phyloP scores from a whole-genome alignment of 2,329 filamentous ascomycete species.

The Alternaria brassicae region DNA sequence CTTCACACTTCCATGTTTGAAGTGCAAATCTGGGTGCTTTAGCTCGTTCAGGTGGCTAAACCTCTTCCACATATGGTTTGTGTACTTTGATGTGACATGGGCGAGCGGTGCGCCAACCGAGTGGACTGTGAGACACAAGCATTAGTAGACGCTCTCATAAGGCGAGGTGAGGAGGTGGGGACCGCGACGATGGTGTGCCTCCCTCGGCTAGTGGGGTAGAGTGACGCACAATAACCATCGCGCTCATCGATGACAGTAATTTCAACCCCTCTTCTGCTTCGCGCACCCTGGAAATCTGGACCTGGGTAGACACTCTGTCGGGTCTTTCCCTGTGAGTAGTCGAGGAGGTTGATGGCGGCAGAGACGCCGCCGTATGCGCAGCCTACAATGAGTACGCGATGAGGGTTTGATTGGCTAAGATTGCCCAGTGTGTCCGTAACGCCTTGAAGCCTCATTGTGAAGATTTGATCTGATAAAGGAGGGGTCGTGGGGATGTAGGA shows the following conservation, averaged over 20 bases:
- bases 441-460: conserved; percentile 41
- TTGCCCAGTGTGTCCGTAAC: conserved; percentile 35
- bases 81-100: conserved; percentile 68
- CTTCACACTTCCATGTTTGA: conserved; percentile 70
- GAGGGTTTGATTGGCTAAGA: conserved; percentile 41
- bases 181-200: conserved; percentile 15
- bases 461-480: conserved; percentile 24
- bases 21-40: conserved; percentile 66
- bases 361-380: conserved; percentile 77
- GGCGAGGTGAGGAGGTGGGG: conserved; percentile 17
- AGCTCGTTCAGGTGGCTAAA: conserved; percentile 72
- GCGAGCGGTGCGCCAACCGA: conserved; percentile 78
- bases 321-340: conserved; percentile 65
- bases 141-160: conserved; percentile 25
- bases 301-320: conserved; percentile 55
- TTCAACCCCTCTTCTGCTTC: conserved; percentile 64
- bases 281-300: conserved; percentile 46
- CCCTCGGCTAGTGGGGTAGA: conserved; percentile 30
- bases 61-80: conserved; percentile 72
- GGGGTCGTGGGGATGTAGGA: conserved; percentile 6
- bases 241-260: conserved; percentile 79
- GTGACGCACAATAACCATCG: conserved; percentile 77
- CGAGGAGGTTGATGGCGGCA: conserved; percentile 70
- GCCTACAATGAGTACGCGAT: conserved; percentile 68
- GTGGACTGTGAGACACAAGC: conserved; percentile 63